Conservation (phyloP, 352 stramenopile species). For the Phytophthora melonis region DNA sequence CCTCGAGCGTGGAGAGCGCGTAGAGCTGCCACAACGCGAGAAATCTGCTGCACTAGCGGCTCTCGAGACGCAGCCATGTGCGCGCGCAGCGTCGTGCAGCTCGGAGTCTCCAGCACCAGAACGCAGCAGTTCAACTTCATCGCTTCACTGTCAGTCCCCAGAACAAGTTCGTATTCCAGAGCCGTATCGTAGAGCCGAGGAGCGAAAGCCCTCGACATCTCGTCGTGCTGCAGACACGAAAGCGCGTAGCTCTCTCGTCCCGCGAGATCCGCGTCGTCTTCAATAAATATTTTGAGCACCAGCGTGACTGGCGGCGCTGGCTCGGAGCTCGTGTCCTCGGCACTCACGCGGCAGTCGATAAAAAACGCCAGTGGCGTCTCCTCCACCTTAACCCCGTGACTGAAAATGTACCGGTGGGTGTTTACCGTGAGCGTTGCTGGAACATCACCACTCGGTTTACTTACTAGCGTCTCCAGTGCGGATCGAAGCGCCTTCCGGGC, state of each 20-base stretch:
- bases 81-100: constrained; percentile 46
- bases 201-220: constrained; percentile 38
- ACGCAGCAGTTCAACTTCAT: constrained; percentile 58
- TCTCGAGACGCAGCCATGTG: constrained; percentile 39
- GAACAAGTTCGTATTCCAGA: constrained; percentile 39
- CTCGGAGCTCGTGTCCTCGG: neutral
- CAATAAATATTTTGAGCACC: constrained; percentile 67
- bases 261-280: constrained; percentile 60
- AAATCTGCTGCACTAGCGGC: constrained; percentile 47
- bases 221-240: constrained; percentile 46
- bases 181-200: constrained; percentile 50
- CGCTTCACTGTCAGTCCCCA: neutral
- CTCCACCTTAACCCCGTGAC: constrained; percentile 29
- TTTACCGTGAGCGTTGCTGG: constrained; percentile 46
- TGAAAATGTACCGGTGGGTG: constrained; percentile 39
- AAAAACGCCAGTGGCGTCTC: constrained; percentile 60
- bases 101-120: constrained; percentile 55
- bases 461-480: constrained; percentile 37
- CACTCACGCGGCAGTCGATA: constrained; percentile 36
- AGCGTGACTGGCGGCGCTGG: constrained; percentile 15
- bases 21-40: constrained; percentile 47
- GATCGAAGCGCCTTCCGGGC: constrained; percentile 27
- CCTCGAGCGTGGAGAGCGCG: constrained; percentile 55
- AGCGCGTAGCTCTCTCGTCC: constrained; percentile 66
- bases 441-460: neutral